Percentiles rank a stretch among this genome's conserved stretches.
Evolutionary conservation across 2,329 filamentous ascomycete genomes (phyloP).

Genomic region (Aspergillus fructus): DNA sequence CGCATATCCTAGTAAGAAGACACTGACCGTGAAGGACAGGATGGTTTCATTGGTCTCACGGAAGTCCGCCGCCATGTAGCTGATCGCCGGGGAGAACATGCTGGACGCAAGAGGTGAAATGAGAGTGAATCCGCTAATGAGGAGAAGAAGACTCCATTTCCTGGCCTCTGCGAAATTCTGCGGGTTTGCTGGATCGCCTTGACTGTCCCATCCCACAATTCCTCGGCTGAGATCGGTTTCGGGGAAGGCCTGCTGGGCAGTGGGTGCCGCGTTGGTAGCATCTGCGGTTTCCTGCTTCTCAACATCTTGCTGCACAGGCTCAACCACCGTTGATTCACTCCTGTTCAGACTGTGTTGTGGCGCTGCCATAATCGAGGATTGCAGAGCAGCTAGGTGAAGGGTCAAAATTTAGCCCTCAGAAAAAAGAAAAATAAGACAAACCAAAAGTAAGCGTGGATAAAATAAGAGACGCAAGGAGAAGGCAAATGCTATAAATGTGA

Average conservation of each 20-base stretch:
- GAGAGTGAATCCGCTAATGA: conserved; percentile 31
- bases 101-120: conserved; percentile 34
- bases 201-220: conserved; percentile 60
- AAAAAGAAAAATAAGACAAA: too few relatives aligned
- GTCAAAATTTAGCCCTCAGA: too few relatives aligned
- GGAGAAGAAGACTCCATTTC: conserved; percentile 28
- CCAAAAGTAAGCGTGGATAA: too few relatives aligned
- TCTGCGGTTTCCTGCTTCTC: too few relatives aligned
- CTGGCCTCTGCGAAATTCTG: conserved; percentile 48
- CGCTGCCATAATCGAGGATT: too few relatives aligned
- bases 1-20: conserved; percentile 31
- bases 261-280: neutral
- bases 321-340: too few relatives aligned
- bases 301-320: too few relatives aligned
- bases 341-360: too few relatives aligned
- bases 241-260: conserved; percentile 30
- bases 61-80: conserved; percentile 24
- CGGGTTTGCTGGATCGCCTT: conserved; percentile 59
- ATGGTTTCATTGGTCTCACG: conserved; percentile 23
- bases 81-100: conserved; percentile 32
- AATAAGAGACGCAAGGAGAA: too few relatives aligned
- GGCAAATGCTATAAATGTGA: too few relatives aligned
- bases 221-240: conserved; percentile 47
- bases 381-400: too few relatives aligned
- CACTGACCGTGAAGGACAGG: conserved; percentile 31